Conservation (phyloP, 305 asterid genomes). For the Withania somnifera region DNA sequence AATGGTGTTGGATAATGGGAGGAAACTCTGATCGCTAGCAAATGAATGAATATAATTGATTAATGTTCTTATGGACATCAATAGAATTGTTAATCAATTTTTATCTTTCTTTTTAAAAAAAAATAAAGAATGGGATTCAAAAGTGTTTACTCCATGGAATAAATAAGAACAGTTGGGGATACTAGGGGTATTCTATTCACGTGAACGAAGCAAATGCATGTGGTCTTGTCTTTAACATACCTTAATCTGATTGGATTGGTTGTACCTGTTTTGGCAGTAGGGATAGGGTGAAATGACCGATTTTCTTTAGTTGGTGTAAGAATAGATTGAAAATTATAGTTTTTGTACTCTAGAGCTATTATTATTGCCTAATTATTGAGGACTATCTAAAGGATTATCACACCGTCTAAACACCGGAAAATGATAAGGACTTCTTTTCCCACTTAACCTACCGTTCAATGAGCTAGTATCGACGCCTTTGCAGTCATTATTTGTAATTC, state of each 20-base stretch:
- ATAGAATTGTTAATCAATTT: not conserved
- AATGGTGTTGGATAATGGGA: not conserved
- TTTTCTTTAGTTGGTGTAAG: not conserved
- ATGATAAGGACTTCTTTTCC: too few species aligned
- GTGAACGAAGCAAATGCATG: not conserved
- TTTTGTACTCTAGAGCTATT: not conserved
- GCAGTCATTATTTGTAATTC: too few species aligned
- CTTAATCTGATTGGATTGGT: not conserved
- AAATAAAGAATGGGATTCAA: not conserved
- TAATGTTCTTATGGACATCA: not conserved
- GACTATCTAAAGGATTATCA: not conserved
- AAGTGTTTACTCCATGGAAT: too few species aligned
- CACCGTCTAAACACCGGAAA: too few species aligned
- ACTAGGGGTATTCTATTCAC: not conserved
- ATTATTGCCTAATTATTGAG: not conserved
- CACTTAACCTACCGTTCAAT: too few species aligned
- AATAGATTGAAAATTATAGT: not conserved
- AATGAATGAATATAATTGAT: not conserved
- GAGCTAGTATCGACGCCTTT: too few species aligned
- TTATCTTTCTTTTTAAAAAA: not conserved
- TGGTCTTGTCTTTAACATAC: not conserved
- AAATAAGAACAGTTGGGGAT: not conserved
- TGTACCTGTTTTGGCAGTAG: not conserved
- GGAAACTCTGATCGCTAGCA: not conserved
- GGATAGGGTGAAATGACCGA: not conserved